Conservation (phyloP, 805 yeast species). For the Allodekkera sacchari region DNA sequence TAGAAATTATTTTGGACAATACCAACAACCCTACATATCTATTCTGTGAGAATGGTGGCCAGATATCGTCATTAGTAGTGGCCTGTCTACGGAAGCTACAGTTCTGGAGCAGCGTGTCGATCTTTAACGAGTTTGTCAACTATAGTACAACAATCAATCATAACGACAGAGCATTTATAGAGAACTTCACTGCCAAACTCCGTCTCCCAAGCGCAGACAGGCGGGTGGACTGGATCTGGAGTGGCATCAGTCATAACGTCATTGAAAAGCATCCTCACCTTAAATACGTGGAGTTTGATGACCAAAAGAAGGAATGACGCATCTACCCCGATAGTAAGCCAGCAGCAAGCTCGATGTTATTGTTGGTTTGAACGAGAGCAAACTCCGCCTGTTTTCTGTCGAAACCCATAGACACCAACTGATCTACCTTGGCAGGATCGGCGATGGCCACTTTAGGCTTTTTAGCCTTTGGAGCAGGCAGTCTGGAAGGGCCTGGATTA, state of each 20-base stretch:
- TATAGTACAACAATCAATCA: slow-evolving; percentile 72
- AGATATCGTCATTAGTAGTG: slow-evolving; percentile 71
- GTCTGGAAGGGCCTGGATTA: slow-evolving; percentile 4
- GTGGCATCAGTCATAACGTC: slow-evolving; percentile 50
- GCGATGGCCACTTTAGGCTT: slow-evolving; percentile 1
- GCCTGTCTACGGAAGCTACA: slow-evolving; percentile 81
- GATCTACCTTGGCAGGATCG: slow-evolving; percentile 24
- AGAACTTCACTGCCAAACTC: slow-evolving; percentile 62
- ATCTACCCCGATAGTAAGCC: slow-evolving; percentile 48
- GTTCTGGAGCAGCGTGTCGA: slow-evolving; percentile 84
- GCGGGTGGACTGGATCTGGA: slow-evolving; percentile 60
- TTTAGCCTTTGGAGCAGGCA: neutral
- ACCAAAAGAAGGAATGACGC: too few relatives aligned
- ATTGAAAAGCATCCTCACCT: slow-evolving; percentile 49
- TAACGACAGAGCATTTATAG: slow-evolving; percentile 78
- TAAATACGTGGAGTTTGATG: slow-evolving; percentile 15
- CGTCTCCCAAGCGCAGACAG: slow-evolving; percentile 34
- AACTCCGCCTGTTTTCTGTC: slow-evolving; percentile 49
- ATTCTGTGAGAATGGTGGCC: slow-evolving; percentile 88
- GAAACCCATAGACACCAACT: slow-evolving; percentile 65
- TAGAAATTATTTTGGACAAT: slow-evolving; percentile 54
- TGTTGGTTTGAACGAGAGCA: slow-evolving; percentile 61
- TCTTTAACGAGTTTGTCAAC: slow-evolving; percentile 74
- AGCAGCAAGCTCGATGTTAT: slow-evolving; percentile 84
- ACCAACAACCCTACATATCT: slow-evolving; percentile 64